phyloP scores from a whole-genome alignment of 176 grass and related monocot genomes.

The Themeda triandra region DNA sequence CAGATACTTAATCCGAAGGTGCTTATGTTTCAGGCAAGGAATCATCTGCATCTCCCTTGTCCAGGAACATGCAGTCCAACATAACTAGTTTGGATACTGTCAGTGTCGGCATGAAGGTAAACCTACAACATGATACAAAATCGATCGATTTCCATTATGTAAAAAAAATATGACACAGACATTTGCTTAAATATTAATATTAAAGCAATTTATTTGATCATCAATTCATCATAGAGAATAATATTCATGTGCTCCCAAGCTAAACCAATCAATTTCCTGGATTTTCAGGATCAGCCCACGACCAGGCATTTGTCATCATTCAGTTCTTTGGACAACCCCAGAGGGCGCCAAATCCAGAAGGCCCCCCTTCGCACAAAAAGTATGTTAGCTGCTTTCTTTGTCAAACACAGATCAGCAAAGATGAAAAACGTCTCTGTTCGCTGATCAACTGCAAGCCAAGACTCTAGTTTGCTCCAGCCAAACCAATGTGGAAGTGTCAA shows the following conservation, averaged over 20 bases:
- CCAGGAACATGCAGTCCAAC: constrained; percentile 41
- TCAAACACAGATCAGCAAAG: constrained; percentile 69
- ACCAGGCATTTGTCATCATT: constrained; percentile 50
- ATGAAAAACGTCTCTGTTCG: constrained; percentile 60
- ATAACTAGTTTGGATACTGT: constrained; percentile 26
- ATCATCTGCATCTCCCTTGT: constrained; percentile 26
- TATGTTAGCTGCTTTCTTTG: constrained; percentile 82
- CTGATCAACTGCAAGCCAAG: constrained; percentile 38
- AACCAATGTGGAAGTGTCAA: constrained; percentile 9
- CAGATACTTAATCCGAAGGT: constrained; percentile 12
- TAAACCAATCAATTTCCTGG: background rate
- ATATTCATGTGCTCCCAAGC: background rate
- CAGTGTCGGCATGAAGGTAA: constrained; percentile 55
- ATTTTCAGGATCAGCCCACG: constrained; percentile 54
- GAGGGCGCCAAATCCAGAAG: constrained; percentile 63
- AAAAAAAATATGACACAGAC: background rate
- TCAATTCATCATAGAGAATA: background rate
- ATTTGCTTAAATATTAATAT: background rate
- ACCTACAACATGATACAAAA: constrained; percentile 9
- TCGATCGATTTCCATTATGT: background rate
- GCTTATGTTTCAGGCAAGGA: constrained; percentile 53
- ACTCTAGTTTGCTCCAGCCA: constrained; percentile 12
- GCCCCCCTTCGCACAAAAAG: constrained; percentile 64
- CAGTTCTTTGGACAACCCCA: constrained; percentile 68
- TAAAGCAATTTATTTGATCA: constrained; percentile 14